These are phyloP conservation scores for Smallanthus sonchifolius DNA, from an alignment of 129 eudicot species.

Conservation along the genomic window DNA sequence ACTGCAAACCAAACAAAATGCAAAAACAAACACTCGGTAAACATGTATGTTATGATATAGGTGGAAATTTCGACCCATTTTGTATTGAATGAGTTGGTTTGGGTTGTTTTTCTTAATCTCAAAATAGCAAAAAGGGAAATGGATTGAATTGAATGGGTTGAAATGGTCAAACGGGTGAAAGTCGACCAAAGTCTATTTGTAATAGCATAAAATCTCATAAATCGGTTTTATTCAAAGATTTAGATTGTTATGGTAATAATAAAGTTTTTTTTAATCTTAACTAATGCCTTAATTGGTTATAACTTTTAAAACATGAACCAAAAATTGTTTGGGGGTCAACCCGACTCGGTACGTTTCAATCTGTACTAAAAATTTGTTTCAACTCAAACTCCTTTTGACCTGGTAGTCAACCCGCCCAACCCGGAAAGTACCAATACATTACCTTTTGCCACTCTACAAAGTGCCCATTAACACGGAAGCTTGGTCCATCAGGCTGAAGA, in stretches of 20 bases:
- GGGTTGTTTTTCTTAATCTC: not conserved
- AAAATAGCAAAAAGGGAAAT: not conserved
- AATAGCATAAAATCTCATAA: not conserved
- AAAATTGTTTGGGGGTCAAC: not conserved
- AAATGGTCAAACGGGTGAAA: not conserved
- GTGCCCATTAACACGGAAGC: slow-evolving; percentile 79
- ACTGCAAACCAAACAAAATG: slow-evolving; percentile 42
- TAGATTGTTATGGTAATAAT: not conserved
- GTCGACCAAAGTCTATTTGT: not conserved
- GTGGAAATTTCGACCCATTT: not conserved
- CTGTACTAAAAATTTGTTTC: not conserved
- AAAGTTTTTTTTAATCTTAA: not conserved
- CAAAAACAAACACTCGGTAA: not conserved
- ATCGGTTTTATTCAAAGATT: not conserved
- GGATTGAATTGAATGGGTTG: not conserved
- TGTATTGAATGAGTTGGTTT: not conserved
- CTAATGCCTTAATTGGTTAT: not conserved
- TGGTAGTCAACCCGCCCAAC: not conserved
- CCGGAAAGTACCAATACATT: not conserved
- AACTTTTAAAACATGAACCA: not conserved
- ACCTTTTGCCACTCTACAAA: slow-evolving; percentile 97
- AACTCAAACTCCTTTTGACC: not conserved
- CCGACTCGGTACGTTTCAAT: not conserved
- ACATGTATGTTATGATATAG: not conserved
- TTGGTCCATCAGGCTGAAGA: slow-evolving; percentile 89